These are phyloP conservation scores for Ambrosia artemisiifolia DNA, from an alignment of 129 eudicot genomes.

Conservation along the genomic window DNA sequence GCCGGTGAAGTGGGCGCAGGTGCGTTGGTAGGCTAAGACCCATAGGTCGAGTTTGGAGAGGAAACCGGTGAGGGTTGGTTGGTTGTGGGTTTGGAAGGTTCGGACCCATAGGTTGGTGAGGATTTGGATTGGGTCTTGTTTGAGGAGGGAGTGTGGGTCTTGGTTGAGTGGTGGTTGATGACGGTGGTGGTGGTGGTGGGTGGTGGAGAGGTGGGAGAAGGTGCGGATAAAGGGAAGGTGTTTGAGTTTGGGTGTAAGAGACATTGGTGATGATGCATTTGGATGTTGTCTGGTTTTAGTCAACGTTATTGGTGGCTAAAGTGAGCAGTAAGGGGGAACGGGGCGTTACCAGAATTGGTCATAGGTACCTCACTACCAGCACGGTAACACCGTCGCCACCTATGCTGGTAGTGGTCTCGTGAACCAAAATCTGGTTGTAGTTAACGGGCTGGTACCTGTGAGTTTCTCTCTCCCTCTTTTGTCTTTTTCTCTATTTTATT, in stretches of 20 bases:
- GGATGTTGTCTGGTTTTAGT: neutral
- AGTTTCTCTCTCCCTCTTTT: no score
- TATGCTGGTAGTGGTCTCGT: no score
- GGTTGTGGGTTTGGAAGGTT: slow-evolving; percentile 50
- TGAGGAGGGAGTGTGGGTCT: slow-evolving; percentile 61
- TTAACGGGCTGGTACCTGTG: no score
- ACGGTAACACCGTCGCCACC: no score
- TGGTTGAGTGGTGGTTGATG: slow-evolving; percentile 25
- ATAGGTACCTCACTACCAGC: no score
- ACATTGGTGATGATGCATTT: slow-evolving; percentile 38
- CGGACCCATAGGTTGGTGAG: slow-evolving; percentile 77
- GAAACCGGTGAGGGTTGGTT: slow-evolving; percentile 61
- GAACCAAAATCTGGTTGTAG: no score
- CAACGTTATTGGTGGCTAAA: no score
- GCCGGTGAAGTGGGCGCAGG: slow-evolving; percentile 84
- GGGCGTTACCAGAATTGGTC: no score
- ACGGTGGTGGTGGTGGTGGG: slow-evolving; percentile 26
- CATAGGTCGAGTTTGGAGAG: slow-evolving; percentile 83
- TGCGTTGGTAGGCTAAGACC: slow-evolving; percentile 93
- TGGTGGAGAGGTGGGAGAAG: slow-evolving; percentile 26
- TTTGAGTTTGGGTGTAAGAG: slow-evolving; percentile 54
- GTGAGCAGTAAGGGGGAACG: no score
- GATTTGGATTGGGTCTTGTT: slow-evolving; percentile 75
- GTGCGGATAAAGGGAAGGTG: slow-evolving; percentile 53
- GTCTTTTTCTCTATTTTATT: no score